Conservation (phyloP, 163 green algal species). For the Scenedesmus sp. region DNA sequence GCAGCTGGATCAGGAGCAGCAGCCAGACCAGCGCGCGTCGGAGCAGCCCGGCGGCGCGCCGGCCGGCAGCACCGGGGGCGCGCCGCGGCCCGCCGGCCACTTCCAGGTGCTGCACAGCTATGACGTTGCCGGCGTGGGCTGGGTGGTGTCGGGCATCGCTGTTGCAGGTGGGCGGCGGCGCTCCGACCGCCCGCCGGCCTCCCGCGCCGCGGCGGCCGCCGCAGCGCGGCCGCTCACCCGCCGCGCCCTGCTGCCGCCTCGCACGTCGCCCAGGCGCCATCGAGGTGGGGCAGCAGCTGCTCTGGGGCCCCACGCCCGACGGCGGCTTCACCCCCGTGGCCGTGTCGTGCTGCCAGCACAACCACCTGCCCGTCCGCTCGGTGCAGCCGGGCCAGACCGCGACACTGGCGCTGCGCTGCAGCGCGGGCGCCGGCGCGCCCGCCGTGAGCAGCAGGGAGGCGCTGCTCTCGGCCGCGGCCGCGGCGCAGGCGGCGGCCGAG, state of each 20-base stretch:
- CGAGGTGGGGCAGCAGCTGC: slow-evolving; percentile 63
- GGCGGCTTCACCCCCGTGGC: slow-evolving; percentile 68
- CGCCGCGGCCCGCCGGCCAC: slow-evolving; percentile 37
- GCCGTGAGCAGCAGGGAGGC: slow-evolving; percentile 9
- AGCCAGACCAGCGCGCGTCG: no score
- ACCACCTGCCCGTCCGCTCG: slow-evolving; percentile 69
- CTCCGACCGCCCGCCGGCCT: no score
- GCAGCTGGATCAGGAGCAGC: not conserved
- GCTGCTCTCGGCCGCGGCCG: slow-evolving; percentile 24
- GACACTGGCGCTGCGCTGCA: slow-evolving; percentile 52
- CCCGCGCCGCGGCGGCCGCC: no score
- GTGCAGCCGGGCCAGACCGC: slow-evolving; percentile 58
- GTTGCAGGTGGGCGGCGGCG: slow-evolving; percentile 51
- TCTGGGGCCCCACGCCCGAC: slow-evolving; percentile 63
- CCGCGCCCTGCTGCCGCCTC: no score
- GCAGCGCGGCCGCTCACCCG: no score
- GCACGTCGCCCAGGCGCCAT: slow-evolving; percentile 55
- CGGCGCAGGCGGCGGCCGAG: slow-evolving; percentile 10
- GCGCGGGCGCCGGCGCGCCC: not conserved
- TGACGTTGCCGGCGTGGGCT: slow-evolving; percentile 67
- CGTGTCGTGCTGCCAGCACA: slow-evolving; percentile 61
- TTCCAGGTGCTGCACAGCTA: slow-evolving; percentile 76
- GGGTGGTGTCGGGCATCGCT: slow-evolving; percentile 66
- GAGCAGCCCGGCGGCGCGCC: no score
- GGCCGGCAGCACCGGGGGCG: no score